Percentiles rank a stretch among this genome's conserved stretches.
Conservation (phyloP, 495 filamentous ascomycete genomes). For the Hypoxylon intermedium region DNA sequence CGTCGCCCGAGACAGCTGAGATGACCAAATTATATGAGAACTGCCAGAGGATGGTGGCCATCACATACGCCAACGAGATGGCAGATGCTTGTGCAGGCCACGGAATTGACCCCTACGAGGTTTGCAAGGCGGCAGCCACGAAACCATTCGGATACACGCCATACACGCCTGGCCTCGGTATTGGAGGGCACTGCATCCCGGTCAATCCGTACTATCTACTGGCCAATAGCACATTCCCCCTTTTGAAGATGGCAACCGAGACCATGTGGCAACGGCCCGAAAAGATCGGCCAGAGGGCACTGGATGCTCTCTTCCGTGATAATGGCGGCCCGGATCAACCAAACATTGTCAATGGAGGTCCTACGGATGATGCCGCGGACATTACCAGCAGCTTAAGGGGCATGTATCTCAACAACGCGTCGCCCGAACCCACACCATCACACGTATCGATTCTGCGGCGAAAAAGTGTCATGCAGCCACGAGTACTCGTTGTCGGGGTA, state of each 20-base stretch:
- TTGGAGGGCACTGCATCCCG: constrained; percentile 52
- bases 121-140: constrained; percentile 46
- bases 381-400: neutral
- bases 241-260: constrained; percentile 45
- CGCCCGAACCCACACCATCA: neutral
- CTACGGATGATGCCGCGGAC: neutral
- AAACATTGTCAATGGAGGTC: neutral
- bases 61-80: constrained; percentile 53
- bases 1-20: constrained; percentile 50
- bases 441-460: neutral
- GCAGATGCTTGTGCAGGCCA: constrained; percentile 48
- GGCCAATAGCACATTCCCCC: constrained; percentile 42
- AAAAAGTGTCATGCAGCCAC: constrained; percentile 8
- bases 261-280: constrained; percentile 44
- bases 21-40: constrained; percentile 56
- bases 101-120: constrained; percentile 50
- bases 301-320: constrained; percentile 23
- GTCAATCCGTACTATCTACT: constrained; percentile 51
- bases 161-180: constrained; percentile 44
- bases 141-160: constrained; percentile 52
- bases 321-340: neutral
- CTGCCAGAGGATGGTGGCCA: constrained; percentile 50
- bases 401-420: constrained; percentile 1
- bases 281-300: constrained; percentile 26
- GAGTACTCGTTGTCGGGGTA: constrained; percentile 46